Percentiles rank a stretch among this genome's conserved stretches.
Conservation (phyloP, 345 rosid species). For the Eutrema japonicum region DNA sequence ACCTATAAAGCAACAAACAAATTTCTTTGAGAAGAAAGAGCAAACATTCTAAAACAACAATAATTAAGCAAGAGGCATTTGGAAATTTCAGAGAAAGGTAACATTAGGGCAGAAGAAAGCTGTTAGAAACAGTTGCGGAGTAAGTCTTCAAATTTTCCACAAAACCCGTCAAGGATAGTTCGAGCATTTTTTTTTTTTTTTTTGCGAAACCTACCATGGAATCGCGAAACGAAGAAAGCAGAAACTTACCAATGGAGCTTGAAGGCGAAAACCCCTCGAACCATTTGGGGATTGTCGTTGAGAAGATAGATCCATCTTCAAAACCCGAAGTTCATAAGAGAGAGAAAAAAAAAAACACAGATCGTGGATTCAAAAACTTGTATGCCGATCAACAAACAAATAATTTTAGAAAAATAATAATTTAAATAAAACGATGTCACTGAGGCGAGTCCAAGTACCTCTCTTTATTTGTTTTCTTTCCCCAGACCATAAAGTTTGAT, state of each 20-base stretch:
- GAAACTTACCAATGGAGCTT: constrained; percentile 77
- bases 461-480: no score
- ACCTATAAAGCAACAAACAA: no score
- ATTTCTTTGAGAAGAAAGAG: no score
- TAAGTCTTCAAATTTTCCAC: constrained; percentile 5
- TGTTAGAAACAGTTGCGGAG: not conserved
- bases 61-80: not conserved
- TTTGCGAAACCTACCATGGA: not conserved
- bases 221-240: not conserved
- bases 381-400: not conserved
- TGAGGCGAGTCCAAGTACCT: no score
- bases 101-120: constrained; percentile 13
- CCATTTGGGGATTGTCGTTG: constrained; percentile 56
- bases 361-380: constrained; percentile 29
- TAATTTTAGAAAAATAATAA: no score
- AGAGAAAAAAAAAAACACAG: constrained; percentile 23
- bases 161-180: not conserved
- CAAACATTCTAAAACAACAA: not conserved
- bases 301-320: constrained; percentile 64
- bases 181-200: no score
- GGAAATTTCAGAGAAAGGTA: not conserved
- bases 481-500: no score
- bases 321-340: constrained; percentile 39
- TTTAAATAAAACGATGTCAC: no score
- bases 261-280: constrained; percentile 63